Conservation (phyloP, 306 rosid species). For the Vigna unguiculata region DNA sequence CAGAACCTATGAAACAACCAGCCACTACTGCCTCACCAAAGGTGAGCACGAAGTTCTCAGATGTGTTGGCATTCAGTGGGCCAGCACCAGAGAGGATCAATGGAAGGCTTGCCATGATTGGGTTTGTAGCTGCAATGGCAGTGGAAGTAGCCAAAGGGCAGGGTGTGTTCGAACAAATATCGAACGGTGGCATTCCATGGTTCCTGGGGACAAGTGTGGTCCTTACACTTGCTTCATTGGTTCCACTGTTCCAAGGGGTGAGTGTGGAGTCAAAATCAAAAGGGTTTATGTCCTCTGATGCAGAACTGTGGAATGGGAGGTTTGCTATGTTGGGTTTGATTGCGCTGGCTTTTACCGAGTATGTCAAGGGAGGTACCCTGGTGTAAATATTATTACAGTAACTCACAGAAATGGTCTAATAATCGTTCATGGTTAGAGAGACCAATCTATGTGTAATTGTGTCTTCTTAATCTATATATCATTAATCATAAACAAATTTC, state of each 20-base stretch:
- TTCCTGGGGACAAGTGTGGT: conserved; percentile 67
- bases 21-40: conserved; percentile 20
- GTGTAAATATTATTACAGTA: conserved; percentile 35
- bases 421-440: neutral
- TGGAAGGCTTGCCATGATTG: conserved; percentile 90
- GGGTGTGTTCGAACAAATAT: conserved; percentile 66
- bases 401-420: neutral
- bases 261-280: conserved; percentile 73
- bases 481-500: neutral
- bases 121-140: conserved; percentile 79
- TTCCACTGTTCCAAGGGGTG: conserved; percentile 74
- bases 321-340: conserved; percentile 87
- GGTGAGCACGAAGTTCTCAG: conserved; percentile 63
- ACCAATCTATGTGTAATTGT: neutral
- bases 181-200: conserved; percentile 74
- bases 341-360: conserved; percentile 78
- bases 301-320: conserved; percentile 87
- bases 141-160: conserved; percentile 71
- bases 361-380: conserved; percentile 71
- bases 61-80: conserved; percentile 76
- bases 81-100: conserved; percentile 95
- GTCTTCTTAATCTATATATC: neutral
- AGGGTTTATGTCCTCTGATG: conserved; percentile 68
- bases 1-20: conserved; percentile 23
- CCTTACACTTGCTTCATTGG: conserved; percentile 67